Conservation (phyloP, 495 filamentous ascomycete genomes). For the Pseudevernia furfuracea region DNA sequence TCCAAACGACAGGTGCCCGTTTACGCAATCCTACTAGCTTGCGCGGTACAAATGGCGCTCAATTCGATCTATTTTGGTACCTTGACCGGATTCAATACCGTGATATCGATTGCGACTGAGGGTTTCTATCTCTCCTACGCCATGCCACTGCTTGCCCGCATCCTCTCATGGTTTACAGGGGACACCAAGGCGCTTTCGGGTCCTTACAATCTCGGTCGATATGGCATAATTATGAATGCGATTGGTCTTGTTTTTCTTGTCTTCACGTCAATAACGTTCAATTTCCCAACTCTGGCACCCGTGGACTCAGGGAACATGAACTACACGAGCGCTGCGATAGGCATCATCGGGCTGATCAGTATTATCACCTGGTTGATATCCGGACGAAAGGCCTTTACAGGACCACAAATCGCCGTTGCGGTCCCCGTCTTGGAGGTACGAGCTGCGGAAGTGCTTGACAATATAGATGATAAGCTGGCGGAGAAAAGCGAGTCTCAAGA, state of each 20-base stretch:
- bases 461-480: background rate
- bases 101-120: constrained; percentile 49
- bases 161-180: constrained; percentile 43
- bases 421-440: constrained; percentile 13
- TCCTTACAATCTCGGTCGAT: constrained; percentile 36
- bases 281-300: constrained; percentile 45
- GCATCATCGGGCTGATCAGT: constrained; percentile 45
- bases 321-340: constrained; percentile 50
- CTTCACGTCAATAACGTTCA: constrained; percentile 51
- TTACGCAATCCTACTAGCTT: constrained; percentile 43
- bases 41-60: constrained; percentile 46
- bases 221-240: constrained; percentile 36
- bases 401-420: constrained; percentile 32
- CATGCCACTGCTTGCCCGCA: constrained; percentile 45
- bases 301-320: constrained; percentile 50
- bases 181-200: constrained; percentile 33
- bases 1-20: constrained; percentile 40
- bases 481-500: background rate
- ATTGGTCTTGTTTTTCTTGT: constrained; percentile 47
- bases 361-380: constrained; percentile 47
- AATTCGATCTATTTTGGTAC: constrained; percentile 53
- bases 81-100: constrained; percentile 49
- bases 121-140: constrained; percentile 56
- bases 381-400: constrained; percentile 45
- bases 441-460: background rate